phyloP scores from a whole-genome alignment of 148 eudicot genomes.

The Tetragonia tetragonoides region DNA sequence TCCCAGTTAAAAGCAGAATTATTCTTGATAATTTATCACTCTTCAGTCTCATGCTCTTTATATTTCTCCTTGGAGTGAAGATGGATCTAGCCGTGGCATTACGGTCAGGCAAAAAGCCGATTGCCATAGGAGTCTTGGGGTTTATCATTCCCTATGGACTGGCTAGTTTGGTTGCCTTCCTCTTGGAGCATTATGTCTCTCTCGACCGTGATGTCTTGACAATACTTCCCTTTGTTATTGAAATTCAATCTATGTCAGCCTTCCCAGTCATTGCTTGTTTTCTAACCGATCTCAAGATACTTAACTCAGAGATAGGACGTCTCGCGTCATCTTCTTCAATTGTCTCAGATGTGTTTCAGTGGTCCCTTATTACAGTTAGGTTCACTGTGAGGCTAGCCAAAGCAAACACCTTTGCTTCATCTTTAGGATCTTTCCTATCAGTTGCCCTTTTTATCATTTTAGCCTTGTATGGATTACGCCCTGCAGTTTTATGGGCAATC shows the following conservation, averaged over 20 bases:
- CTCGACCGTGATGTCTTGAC: slow-evolving; percentile 28
- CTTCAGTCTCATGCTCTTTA: slow-evolving; percentile 42
- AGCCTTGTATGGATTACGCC: slow-evolving; percentile 40
- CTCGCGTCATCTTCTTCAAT: slow-evolving; percentile 48
- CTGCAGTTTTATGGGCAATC: slow-evolving; percentile 40
- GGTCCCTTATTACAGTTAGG: slow-evolving; percentile 29
- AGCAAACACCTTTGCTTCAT: slow-evolving; percentile 21
- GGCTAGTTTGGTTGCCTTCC: slow-evolving; percentile 27
- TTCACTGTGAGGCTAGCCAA: slow-evolving; percentile 22
- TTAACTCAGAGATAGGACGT: slow-evolving; percentile 46
- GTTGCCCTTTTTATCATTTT: slow-evolving; percentile 20
- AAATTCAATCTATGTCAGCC: slow-evolving; percentile 39
- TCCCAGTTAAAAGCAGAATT: slow-evolving; percentile 31
- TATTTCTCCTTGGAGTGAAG: slow-evolving; percentile 46
- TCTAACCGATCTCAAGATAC: slow-evolving; percentile 45
- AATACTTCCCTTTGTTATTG: slow-evolving; percentile 31
- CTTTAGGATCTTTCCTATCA: slow-evolving; percentile 34
- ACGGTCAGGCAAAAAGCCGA: slow-evolving; percentile 42
- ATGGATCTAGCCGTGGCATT: slow-evolving; percentile 35
- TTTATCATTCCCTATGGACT: slow-evolving; percentile 36
- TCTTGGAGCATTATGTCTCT: slow-evolving; percentile 20
- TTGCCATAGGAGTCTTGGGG: slow-evolving; percentile 41
- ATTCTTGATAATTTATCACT: slow-evolving; percentile 39
- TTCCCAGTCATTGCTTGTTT: slow-evolving; percentile 45
- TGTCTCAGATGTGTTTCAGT: slow-evolving; percentile 37